Evolutionary conservation across 306 rosid species (phyloP).

Genomic region (Astragalus glycyphyllos): DNA sequence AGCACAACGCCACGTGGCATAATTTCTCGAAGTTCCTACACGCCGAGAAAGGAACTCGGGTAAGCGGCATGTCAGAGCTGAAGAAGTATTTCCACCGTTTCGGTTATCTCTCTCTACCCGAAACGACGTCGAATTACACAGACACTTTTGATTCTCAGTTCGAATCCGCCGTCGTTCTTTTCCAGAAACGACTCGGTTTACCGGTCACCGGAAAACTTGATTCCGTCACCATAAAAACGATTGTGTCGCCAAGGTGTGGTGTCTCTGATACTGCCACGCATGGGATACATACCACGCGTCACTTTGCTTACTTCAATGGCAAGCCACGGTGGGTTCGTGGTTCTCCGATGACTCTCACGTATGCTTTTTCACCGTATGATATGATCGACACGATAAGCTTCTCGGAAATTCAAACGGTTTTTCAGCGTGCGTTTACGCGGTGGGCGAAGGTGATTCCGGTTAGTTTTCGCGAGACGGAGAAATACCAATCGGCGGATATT

Average conservation of each 20-base stretch:
- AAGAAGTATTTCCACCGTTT: conserved; percentile 80
- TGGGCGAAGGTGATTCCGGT: conserved; percentile 93
- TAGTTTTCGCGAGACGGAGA: conserved; percentile 56
- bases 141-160: conserved; percentile 68
- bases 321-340: conserved; percentile 74
- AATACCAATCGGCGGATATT: conserved; percentile 65
- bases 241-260: conserved; percentile 89
- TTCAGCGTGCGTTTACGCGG: conserved; percentile 66
- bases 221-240: conserved; percentile 63
- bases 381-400: conserved; percentile 55
- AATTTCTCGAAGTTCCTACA: conserved; percentile 67
- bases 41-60: conserved; percentile 70
- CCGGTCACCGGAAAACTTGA: conserved; percentile 76
- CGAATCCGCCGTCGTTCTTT: conserved; percentile 67
- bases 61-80: conserved; percentile 78
- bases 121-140: conserved; percentile 52
- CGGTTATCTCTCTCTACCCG: conserved; percentile 69
- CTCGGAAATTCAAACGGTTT: conserved; percentile 54
- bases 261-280: conserved; percentile 55
- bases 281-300: conserved; percentile 50
- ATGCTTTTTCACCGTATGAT: conserved; percentile 65
- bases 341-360: conserved; percentile 62
- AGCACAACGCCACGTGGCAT: conserved; percentile 70
- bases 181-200: conserved; percentile 72
- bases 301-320: conserved; percentile 74